Conservation (phyloP, 2,329 filamentous ascomycete species). For the Paecilomyces dactylethromorphus region DNA sequence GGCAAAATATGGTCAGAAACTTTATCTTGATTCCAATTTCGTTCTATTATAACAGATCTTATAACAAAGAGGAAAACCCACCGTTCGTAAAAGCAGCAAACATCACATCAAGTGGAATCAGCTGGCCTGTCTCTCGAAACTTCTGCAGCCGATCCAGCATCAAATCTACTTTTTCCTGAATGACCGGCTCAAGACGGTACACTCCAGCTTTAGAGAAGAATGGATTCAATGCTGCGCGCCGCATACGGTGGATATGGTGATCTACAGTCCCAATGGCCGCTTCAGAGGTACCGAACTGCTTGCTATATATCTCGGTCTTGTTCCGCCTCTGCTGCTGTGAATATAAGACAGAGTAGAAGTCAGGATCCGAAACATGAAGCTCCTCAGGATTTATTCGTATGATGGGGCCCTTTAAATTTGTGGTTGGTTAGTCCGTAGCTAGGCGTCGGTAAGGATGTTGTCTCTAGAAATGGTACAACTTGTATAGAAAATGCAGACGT, state of each 20-base stretch:
- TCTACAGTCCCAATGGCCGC: constrained; percentile 19
- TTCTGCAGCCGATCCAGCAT: not conserved
- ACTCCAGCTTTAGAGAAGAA: constrained; percentile 36
- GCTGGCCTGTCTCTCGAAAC: not conserved
- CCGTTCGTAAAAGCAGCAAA: not conserved
- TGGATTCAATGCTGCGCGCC: constrained; percentile 23
- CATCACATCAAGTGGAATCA: not conserved
- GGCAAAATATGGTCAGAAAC: not conserved
- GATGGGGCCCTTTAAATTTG: constrained; percentile 8
- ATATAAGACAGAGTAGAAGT: constrained; percentile 13
- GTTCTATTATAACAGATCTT: not conserved
- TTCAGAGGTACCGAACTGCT: constrained; percentile 11
- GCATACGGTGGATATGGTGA: constrained; percentile 14
- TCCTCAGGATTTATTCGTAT: constrained; percentile 13
- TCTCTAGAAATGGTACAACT: no score
- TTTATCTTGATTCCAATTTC: not conserved
- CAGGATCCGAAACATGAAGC: constrained; percentile 11
- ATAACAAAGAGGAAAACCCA: not conserved
- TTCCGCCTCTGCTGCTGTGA: not conserved
- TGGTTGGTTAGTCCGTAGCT: not conserved
- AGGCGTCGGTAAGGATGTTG: not conserved
- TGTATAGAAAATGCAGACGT: not conserved
- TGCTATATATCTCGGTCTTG: constrained; percentile 9
- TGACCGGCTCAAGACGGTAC: constrained; percentile 24
- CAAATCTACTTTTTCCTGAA: constrained; percentile 16